Percentiles rank a stretch among this genome's conserved stretches.
phyloP scores from a whole-genome alignment of 2,329 filamentous ascomycete genomes.

The Tolypocladium amazonense region DNA sequence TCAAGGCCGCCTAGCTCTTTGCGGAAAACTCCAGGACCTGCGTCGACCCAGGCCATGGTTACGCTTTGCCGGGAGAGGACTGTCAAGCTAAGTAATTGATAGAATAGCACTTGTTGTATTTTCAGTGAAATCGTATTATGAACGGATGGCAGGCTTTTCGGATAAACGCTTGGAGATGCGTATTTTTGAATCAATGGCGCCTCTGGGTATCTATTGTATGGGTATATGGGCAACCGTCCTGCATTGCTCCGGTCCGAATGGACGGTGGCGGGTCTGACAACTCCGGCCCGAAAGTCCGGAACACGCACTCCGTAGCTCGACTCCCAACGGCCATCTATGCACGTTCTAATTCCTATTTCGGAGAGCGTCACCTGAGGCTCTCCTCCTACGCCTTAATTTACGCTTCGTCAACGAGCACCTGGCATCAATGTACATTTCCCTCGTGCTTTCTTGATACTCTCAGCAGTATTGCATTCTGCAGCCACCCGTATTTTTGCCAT shows the following conservation, averaged over 20 bases:
- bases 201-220: neutral
- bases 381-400: neutral
- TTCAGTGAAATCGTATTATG: no score
- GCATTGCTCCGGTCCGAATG: neutral
- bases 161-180: neutral
- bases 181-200: neutral
- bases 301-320: neutral
- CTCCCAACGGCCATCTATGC: neutral
- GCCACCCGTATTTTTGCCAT: neutral
- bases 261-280: neutral
- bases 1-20: neutral
- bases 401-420: neutral
- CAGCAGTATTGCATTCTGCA: neutral
- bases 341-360: neutral
- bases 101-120: neutral
- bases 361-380: neutral
- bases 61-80: neutral
- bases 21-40: neutral
- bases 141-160: neutral
- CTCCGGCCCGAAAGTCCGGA: neutral
- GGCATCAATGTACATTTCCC: neutral
- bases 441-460: neutral
- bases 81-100: neutral
- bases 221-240: neutral
- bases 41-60: neutral